A percentile compares a stretch with the other conserved stretches of the same genome.
Evolutionary conservation across 192 early-diverging fungal genomes (phyloP).

Genomic region (Geranomyces variabilis): DNA sequence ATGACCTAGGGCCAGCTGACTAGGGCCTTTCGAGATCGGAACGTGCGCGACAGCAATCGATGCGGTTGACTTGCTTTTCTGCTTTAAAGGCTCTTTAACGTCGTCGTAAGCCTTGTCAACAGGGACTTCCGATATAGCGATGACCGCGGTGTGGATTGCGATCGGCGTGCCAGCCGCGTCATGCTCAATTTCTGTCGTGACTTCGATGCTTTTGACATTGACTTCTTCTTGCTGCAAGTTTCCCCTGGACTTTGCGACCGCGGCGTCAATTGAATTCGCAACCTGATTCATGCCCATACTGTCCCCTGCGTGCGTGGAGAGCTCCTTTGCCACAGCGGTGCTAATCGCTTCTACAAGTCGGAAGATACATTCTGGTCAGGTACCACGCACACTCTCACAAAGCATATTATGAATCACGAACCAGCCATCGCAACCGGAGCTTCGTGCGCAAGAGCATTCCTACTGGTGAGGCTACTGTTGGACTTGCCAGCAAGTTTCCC

Average conservation of each 20-base stretch:
- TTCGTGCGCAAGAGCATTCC: slow-evolving; percentile 4
- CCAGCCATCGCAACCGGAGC: slow-evolving; percentile 14
- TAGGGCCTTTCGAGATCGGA: not conserved
- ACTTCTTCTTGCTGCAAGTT: slow-evolving; percentile 18
- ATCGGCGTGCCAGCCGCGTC: slow-evolving; percentile 12
- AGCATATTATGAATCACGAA: not conserved
- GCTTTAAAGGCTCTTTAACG: not conserved
- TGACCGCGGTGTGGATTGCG: slow-evolving; percentile 14
- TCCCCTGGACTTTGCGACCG: slow-evolving; percentile 13
- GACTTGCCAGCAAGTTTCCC: slow-evolving; percentile 4
- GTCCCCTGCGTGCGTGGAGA: slow-evolving; percentile 19
- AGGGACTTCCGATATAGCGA: slow-evolving; percentile 12
- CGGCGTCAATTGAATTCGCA: slow-evolving; percentile 16
- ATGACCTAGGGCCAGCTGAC: not conserved
- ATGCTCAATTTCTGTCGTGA: slow-evolving; percentile 22
- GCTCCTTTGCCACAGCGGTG: slow-evolving; percentile 21
- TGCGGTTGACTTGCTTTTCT: slow-evolving; percentile 7
- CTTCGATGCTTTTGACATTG: slow-evolving; percentile 22
- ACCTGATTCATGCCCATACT: slow-evolving; percentile 24
- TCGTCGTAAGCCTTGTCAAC: not conserved
- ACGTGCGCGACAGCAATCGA: slow-evolving; percentile 19
- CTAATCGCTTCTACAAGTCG: slow-evolving; percentile 6
- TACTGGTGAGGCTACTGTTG: not conserved
- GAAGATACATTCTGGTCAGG: not conserved
- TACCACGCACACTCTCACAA: not conserved